phyloP scores from a whole-genome alignment of 2,329 filamentous ascomycete genomes.

The Apiospora koreana region DNA sequence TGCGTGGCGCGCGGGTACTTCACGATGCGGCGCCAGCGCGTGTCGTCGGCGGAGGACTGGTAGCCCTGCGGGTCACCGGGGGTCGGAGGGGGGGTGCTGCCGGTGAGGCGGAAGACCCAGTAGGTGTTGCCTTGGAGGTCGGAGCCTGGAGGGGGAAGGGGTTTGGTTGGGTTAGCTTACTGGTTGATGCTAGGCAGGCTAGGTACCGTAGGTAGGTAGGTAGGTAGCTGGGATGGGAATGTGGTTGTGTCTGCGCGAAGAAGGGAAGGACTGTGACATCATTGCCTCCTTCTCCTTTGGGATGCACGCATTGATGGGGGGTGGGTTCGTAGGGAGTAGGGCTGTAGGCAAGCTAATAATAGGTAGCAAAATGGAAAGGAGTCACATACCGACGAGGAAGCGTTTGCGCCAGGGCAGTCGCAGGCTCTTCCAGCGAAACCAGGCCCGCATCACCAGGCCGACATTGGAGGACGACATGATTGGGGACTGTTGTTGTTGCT shows the following conservation, averaged over 20 bases:
- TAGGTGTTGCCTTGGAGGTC: constrained; percentile 69
- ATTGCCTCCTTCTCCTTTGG: background rate
- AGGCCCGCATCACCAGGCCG: constrained; percentile 42
- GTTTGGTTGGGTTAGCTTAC: background rate
- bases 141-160: constrained; percentile 45
- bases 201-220: background rate
- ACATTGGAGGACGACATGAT: constrained; percentile 41
- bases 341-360: background rate
- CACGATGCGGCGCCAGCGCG: constrained; percentile 63
- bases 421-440: constrained; percentile 64
- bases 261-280: too few relatives aligned
- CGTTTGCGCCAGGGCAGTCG: constrained; percentile 65
- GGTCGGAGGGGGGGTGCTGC: constrained; percentile 23
- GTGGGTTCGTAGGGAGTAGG: constrained; percentile 8
- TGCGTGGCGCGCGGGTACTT: constrained; percentile 57
- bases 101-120: constrained; percentile 64
- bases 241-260: too few relatives aligned
- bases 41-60: constrained; percentile 25
- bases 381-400: constrained; percentile 58
- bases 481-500: background rate
- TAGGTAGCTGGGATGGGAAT: too few relatives aligned
- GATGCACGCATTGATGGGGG: background rate
- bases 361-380: background rate
- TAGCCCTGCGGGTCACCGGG: constrained; percentile 21
- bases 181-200: background rate